Evolutionary conservation across 768 basidiomycete genomes (phyloP).

Genomic region (Lactarius sanguifluus): DNA sequence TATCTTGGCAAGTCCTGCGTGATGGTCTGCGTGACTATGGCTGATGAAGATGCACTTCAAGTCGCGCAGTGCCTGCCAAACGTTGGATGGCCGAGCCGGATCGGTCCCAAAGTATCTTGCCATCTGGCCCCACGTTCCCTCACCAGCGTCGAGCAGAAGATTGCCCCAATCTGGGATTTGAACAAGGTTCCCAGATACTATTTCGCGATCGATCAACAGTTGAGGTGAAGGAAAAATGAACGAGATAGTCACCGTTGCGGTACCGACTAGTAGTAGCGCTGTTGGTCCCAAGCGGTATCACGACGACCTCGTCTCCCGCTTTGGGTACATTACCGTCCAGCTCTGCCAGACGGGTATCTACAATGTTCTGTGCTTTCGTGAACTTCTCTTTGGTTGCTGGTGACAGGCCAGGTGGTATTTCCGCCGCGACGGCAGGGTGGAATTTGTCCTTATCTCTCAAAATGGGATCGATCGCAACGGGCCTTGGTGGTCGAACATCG

Average conservation of each 20-base stretch:
- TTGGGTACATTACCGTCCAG: conserved; percentile 6
- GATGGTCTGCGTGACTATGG: conserved; percentile 93
- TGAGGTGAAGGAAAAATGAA: not conserved
- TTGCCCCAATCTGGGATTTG: conserved; percentile 69
- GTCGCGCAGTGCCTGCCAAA: conserved; percentile 62
- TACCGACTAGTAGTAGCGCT: conserved; percentile 84
- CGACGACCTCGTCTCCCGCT: conserved; percentile 60
- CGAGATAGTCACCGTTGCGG: conserved; percentile 65
- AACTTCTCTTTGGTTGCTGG: conserved; percentile 43
- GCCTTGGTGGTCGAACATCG: conserved; percentile 29
- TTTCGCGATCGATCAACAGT: not conserved
- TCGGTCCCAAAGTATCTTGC: conserved; percentile 69
- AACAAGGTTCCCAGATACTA: conserved; percentile 77
- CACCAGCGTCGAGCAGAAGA: conserved; percentile 85
- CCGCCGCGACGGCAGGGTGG: conserved; percentile 23
- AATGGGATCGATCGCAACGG: conserved; percentile 40
- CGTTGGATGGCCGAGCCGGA: conserved; percentile 38
- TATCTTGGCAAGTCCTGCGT: conserved; percentile 75
- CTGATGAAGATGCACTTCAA: conserved; percentile 82
- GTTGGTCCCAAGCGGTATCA: conserved; percentile 85
- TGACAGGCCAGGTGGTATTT: conserved; percentile 30
- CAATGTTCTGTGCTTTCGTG: conserved; percentile 38
- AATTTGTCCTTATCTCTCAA: conserved; percentile 24
- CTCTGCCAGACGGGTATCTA: conserved; percentile 31
- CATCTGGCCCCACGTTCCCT: conserved; percentile 92